Percentiles rank a stretch among this genome's conserved stretches.
Conservation (phyloP, 148 eudicot genomes). For the Rhododendron ferrugineum region DNA sequence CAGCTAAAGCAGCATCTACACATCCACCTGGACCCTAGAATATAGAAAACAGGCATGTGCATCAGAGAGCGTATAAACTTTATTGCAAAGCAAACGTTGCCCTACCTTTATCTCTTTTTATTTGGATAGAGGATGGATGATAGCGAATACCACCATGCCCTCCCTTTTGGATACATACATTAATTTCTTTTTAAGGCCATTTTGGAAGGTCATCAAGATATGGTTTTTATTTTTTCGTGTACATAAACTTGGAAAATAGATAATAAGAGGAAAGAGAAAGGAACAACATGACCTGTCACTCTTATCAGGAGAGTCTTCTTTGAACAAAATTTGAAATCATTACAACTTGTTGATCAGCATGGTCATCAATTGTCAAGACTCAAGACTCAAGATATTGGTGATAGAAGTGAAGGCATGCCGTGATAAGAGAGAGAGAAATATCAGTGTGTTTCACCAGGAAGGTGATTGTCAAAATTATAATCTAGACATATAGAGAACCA, state of each 20-base stretch:
- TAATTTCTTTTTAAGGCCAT: not conserved
- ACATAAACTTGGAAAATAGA: not conserved
- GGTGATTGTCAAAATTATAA: too few relatives aligned
- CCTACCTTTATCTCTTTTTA: not conserved
- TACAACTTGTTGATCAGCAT: not conserved
- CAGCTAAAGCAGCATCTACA: constrained; percentile 84
- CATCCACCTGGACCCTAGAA: constrained; percentile 59
- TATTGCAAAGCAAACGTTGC: not conserved
- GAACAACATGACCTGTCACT: not conserved
- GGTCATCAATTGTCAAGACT: not conserved
- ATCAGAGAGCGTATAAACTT: not conserved
- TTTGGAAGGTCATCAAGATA: not conserved
- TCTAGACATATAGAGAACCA: too few relatives aligned
- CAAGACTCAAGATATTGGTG: not conserved
- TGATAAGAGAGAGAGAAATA: not conserved
- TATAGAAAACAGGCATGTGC: constrained; percentile 1
- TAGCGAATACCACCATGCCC: not conserved
- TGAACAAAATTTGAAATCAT: not conserved
- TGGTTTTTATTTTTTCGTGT: not conserved
- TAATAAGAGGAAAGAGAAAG: not conserved
- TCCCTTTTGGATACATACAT: not conserved
- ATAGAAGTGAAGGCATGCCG: not conserved
- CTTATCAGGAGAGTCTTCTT: not conserved
- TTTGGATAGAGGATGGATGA: not conserved
- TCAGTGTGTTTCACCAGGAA: not conserved